Evolutionary conservation across 1,284 basidiomycete genomes (phyloP).

Genomic region (Ceratobasidium sp.): DNA sequence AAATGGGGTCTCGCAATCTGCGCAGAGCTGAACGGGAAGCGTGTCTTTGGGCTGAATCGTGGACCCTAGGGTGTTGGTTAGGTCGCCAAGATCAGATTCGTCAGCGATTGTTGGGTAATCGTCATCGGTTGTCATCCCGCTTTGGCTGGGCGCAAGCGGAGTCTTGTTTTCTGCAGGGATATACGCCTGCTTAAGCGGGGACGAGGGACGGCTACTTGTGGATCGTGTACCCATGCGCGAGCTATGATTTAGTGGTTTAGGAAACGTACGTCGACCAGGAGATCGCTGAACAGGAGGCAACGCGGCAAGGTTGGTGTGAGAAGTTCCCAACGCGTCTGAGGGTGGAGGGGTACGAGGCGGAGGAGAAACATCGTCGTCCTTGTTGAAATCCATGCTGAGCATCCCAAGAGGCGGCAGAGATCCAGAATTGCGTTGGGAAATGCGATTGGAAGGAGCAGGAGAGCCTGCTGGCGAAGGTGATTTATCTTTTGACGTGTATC

Average conservation of each 20-base stretch:
- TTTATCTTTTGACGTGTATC: constrained; percentile 41
- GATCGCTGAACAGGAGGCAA: constrained; percentile 37
- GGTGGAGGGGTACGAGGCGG: constrained; percentile 39
- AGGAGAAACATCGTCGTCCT: constrained; percentile 34
- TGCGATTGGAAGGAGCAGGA: constrained; percentile 3
- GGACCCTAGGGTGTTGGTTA: constrained; percentile 33
- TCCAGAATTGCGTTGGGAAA: constrained; percentile 1
- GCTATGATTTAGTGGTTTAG: constrained; percentile 37
- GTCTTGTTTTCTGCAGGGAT: constrained; percentile 21
- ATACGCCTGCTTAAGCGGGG: constrained; percentile 37
- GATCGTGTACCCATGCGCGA: constrained; percentile 29
- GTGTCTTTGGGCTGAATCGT: constrained; percentile 39
- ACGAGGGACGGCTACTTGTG: constrained; percentile 33
- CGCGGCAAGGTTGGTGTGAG: constrained; percentile 37
- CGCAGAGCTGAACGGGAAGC: constrained; percentile 31
- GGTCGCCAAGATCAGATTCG: constrained; percentile 37
- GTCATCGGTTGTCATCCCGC: constrained; percentile 5
- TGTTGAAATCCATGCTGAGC: constrained; percentile 39
- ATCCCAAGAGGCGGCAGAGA: constrained; percentile 29
- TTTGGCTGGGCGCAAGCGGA: background rate
- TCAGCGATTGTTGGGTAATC: constrained; percentile 34
- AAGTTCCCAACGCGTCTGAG: constrained; percentile 29
- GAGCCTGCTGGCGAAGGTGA: constrained; percentile 25
- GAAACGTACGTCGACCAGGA: constrained; percentile 34
- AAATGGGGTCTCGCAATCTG: constrained; percentile 70